Conservation (phyloP, 2,329 filamentous ascomycete species). For the Colletotrichum trifolii region DNA sequence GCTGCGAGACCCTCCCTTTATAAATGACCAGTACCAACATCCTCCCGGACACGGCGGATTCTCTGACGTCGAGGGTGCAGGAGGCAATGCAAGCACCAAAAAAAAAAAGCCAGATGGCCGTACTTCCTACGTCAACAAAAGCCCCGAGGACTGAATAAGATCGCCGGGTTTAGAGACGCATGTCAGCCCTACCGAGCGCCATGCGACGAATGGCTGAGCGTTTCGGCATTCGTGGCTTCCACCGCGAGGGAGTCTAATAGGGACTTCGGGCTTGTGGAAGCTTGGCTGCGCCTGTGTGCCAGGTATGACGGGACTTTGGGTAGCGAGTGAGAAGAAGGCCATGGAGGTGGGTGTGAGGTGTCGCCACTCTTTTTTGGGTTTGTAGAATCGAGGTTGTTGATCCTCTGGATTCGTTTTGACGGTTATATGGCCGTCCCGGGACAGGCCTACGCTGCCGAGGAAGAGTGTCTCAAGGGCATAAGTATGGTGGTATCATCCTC, state of each 20-base stretch:
- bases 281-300: slow-evolving; percentile 6
- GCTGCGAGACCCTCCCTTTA: background rate
- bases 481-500: no score
- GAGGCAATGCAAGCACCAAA: background rate
- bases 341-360: no score
- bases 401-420: no score
- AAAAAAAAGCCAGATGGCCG: background rate
- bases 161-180: background rate
- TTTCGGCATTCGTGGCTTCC: background rate
- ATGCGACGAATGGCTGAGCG: slow-evolving; percentile 4
- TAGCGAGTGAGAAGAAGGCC: no score
- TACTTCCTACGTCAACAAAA: background rate
- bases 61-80: background rate
- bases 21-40: background rate
- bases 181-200: slow-evolving; percentile 15
- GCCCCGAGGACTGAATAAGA: background rate
- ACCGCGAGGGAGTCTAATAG: background rate
- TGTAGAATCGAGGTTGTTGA: no score
- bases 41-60: background rate
- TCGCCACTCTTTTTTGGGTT: no score
- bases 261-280: background rate
- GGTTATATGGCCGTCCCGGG: no score
- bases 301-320: background rate
- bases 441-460: no score
- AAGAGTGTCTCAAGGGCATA: no score